Conservation (phyloP, 2,329 filamentous ascomycete genomes). For the Fulvia fulva region DNA sequence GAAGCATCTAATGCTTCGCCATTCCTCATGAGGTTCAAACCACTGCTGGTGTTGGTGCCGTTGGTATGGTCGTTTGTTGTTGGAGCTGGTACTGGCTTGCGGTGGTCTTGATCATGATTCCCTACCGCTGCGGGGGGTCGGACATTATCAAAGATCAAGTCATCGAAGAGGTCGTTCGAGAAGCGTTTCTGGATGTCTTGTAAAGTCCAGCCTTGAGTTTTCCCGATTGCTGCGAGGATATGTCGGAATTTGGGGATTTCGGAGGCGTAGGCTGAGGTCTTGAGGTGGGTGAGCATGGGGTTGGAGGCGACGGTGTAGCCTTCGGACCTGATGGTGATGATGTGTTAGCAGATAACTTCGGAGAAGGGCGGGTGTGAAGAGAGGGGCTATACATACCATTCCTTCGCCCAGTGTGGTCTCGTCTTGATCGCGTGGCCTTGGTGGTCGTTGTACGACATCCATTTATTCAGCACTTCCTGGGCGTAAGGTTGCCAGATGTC, state of each 20-base stretch:
- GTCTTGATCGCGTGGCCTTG: constrained; percentile 34
- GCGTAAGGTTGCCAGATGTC: constrained; percentile 41
- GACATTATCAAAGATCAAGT: constrained; percentile 7
- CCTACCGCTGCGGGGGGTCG: too few species aligned
- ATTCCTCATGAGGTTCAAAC: not conserved
- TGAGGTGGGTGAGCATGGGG: constrained; percentile 9
- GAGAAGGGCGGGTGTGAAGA: not conserved
- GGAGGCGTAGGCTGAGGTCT: constrained; percentile 6
- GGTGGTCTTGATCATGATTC: too few species aligned
- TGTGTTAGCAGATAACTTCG: too few species aligned
- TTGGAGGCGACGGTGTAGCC: constrained; percentile 5
- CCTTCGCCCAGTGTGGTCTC: constrained; percentile 48
- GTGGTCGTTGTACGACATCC: constrained; percentile 37
- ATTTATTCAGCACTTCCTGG: constrained; percentile 42
- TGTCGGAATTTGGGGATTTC: constrained; percentile 9
- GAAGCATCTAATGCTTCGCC: not conserved
- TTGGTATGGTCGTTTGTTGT: not conserved
- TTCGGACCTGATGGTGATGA: constrained; percentile 2
- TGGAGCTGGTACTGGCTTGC: not conserved
- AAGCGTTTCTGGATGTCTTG: constrained; percentile 11
- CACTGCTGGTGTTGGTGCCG: not conserved
- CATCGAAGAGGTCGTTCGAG: constrained; percentile 13
- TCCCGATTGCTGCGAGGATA: constrained; percentile 4
- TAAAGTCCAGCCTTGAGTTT: constrained; percentile 13
- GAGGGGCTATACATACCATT: constrained; percentile 31